Evolutionary conservation across 179 eudicot species (phyloP).

Genomic region (Heliamphora pulchella): DNA sequence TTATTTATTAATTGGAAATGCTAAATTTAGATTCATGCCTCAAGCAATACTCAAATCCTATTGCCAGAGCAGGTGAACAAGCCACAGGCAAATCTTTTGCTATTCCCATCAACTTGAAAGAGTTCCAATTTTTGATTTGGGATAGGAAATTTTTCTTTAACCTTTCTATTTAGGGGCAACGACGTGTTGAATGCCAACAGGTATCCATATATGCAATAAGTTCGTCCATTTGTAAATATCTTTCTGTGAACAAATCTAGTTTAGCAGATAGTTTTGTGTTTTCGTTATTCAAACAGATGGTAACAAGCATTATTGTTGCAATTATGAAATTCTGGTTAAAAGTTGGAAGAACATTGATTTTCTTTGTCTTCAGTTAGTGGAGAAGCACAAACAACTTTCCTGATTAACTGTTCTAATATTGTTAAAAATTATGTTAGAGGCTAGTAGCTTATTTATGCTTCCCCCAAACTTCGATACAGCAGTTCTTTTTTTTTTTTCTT

Average conservation of each 20-base stretch:
- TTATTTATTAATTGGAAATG: neutral
- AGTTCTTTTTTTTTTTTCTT: neutral
- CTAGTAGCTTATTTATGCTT: neutral
- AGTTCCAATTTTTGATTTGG: neutral
- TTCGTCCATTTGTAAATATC: neutral
- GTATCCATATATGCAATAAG: neutral
- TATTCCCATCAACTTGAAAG: neutral
- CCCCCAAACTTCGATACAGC: neutral
- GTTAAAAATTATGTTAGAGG: neutral
- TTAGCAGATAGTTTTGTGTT: neutral
- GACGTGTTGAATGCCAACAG: neutral
- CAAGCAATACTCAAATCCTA: neutral
- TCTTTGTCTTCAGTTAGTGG: neutral
- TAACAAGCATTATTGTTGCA: neutral
- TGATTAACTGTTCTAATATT: neutral
- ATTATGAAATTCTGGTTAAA: neutral
- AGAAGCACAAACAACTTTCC: neutral
- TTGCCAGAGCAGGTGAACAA: neutral
- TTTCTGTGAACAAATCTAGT: neutral
- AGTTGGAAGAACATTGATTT: neutral
- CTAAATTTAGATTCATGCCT: neutral
- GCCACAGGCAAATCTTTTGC: neutral
- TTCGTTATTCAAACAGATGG: neutral
- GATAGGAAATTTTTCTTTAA: neutral
- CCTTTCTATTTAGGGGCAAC: neutral